Percentiles rank a stretch among this genome's conserved stretches.
These are phyloP conservation scores for Apiotrichum sp. DNA, from an alignment of 1,284 basidiomycete species.

Conservation along the genomic window DNA sequence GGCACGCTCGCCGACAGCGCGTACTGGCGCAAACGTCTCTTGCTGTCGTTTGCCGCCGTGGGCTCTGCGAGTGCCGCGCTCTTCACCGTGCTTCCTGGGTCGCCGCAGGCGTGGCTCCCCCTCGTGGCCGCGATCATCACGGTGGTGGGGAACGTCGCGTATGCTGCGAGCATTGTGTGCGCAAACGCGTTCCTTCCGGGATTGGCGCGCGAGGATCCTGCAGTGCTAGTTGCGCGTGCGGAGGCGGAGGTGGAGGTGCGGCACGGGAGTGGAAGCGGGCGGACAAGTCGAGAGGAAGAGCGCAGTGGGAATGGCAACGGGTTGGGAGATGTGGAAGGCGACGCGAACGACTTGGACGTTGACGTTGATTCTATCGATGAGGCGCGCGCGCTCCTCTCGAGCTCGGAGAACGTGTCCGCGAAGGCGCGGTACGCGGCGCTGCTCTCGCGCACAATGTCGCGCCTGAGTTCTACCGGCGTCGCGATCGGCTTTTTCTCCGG, in stretches of 20 bases:
- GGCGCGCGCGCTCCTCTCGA: slow-evolving; percentile 17
- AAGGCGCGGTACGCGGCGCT: slow-evolving; percentile 50
- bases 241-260: slow-evolving; percentile 21
- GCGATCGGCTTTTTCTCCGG: slow-evolving; percentile 69
- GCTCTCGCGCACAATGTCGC: slow-evolving; percentile 64
- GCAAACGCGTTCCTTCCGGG: slow-evolving; percentile 81
- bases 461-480: slow-evolving; percentile 73
- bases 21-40: slow-evolving; percentile 66
- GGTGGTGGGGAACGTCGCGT: slow-evolving; percentile 69
- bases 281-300: too few species aligned
- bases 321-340: too few species aligned
- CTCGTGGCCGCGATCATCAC: slow-evolving; percentile 61
- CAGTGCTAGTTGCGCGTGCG: slow-evolving; percentile 52
- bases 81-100: slow-evolving; percentile 67
- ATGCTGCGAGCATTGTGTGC: slow-evolving; percentile 76
- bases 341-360: neutral
- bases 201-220: slow-evolving; percentile 58
- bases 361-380: slow-evolving; percentile 8
- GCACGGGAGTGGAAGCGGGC: neutral
- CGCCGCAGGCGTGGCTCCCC: slow-evolving; percentile 60
- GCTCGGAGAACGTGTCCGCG: neutral
- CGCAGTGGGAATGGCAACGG: too few species aligned
- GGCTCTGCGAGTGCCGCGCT: slow-evolving; percentile 62
- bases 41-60: slow-evolving; percentile 64
- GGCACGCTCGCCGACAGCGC: slow-evolving; percentile 80